Evolutionary conservation across 1,139 yeast species (phyloP).

Genomic region (Geotrichum aggregatum): DNA sequence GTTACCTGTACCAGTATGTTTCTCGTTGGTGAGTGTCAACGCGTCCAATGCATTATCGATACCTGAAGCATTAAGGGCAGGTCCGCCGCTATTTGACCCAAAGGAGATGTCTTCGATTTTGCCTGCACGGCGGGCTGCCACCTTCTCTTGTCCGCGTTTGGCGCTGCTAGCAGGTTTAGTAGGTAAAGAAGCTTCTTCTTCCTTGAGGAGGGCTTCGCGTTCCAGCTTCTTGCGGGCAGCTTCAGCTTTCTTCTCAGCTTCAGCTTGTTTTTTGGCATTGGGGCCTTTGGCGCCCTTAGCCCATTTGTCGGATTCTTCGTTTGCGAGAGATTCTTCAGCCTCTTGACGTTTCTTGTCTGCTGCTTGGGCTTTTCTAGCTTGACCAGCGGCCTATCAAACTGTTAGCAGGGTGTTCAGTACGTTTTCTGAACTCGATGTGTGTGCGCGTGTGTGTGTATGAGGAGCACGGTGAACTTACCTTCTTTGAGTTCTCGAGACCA

Average conservation of each 20-base stretch:
- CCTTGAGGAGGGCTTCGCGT: slow-evolving; percentile 46
- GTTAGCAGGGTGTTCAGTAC: too few species aligned
- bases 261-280: slow-evolving; percentile 62
- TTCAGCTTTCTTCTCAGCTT: slow-evolving; percentile 41
- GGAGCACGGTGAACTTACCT: slow-evolving; percentile 36
- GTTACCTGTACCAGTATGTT: slow-evolving; percentile 36
- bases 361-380: slow-evolving; percentile 65
- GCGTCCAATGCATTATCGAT: slow-evolving; percentile 78
- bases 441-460: too few species aligned
- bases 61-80: slow-evolving; percentile 66
- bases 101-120: slow-evolving; percentile 52
- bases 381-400: slow-evolving; percentile 60
- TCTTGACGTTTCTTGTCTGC: slow-evolving; percentile 61
- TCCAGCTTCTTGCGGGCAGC: slow-evolving; percentile 43
- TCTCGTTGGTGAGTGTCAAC: slow-evolving; percentile 47
- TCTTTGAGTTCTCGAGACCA: slow-evolving; percentile 55
- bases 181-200: slow-evolving; percentile 63
- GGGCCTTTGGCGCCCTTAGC: slow-evolving; percentile 67
- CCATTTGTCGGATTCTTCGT: slow-evolving; percentile 65
- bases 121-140: slow-evolving; percentile 59
- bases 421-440: too few species aligned
- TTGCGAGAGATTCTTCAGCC: slow-evolving; percentile 46
- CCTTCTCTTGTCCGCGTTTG: slow-evolving; percentile 69
- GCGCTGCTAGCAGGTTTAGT: slow-evolving; percentile 52
- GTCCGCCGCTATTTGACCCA: slow-evolving; percentile 27